Evolutionary conservation across 2,329 filamentous ascomycete species (phyloP).

Genomic region (Cladosporium sp.): DNA sequence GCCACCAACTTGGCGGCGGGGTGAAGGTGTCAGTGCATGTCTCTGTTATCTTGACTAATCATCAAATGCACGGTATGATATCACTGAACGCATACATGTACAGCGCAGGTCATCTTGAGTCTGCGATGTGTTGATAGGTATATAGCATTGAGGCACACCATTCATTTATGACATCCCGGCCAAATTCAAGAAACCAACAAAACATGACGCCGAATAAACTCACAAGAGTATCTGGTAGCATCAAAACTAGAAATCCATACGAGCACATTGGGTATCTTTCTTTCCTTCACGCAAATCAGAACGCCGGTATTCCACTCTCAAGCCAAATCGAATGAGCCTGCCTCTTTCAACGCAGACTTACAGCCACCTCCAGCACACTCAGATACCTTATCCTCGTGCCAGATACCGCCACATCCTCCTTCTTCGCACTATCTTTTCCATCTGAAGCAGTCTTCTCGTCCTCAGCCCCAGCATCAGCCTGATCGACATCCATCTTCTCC

Average conservation of each 20-base stretch:
- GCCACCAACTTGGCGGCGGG: not conserved
- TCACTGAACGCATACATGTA: not conserved
- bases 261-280: constrained; percentile 7
- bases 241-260: too few relatives aligned
- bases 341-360: constrained; percentile 25
- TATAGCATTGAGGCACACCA: too few relatives aligned
- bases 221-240: too few relatives aligned
- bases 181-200: too few relatives aligned
- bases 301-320: not conserved
- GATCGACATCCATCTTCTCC: constrained; percentile 12
- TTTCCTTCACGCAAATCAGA: not conserved
- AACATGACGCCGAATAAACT: too few relatives aligned
- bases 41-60: not conserved
- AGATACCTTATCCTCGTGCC: constrained; percentile 38
- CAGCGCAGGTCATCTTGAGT: too few relatives aligned
- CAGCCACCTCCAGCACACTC: constrained; percentile 32
- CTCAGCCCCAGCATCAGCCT: not conserved
- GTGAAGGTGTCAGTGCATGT: not conserved
- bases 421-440: not conserved
- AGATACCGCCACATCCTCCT: constrained; percentile 30
- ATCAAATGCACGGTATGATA: not conserved
- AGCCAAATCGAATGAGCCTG: too few relatives aligned
- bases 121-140: too few relatives aligned
- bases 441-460: not conserved
- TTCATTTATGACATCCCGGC: too few relatives aligned